These are phyloP conservation scores for Phytophthora podocarpi DNA, from an alignment of 352 stramenopile genomes.

Conservation along the genomic window DNA sequence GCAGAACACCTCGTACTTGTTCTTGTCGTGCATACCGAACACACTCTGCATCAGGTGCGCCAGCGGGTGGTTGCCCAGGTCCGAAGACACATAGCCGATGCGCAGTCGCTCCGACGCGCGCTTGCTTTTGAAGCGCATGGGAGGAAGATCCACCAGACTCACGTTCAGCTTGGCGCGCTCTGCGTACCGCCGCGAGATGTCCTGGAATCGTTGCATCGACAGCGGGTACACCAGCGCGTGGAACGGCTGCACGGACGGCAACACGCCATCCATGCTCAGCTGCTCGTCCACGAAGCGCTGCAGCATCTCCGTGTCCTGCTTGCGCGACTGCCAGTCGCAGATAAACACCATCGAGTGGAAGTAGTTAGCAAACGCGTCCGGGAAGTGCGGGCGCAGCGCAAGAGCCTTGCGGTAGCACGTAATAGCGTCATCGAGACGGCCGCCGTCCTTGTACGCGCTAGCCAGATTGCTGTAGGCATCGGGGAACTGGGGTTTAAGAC, in stretches of 20 bases:
- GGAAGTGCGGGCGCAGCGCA: conserved; percentile 88
- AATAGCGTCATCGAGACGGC: conserved; percentile 90
- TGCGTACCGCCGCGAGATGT: conserved; percentile 80
- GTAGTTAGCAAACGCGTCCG: conserved; percentile 93
- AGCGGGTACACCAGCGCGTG: conserved; percentile 93
- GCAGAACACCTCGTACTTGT: conserved; percentile 91
- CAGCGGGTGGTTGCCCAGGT: conserved; percentile 93
- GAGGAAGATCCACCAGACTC: conserved; percentile 80
- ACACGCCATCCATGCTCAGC: conserved; percentile 51
- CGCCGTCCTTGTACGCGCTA: conserved; percentile 92
- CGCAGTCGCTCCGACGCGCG: conserved; percentile 68
- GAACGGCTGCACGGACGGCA: conserved; percentile 93
- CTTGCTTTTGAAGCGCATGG: conserved; percentile 76
- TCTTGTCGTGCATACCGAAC: conserved; percentile 90
- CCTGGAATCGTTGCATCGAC: conserved; percentile 73
- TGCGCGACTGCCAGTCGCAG: conserved; percentile 91
- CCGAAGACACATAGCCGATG: conserved; percentile 90
- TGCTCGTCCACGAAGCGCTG: conserved; percentile 69
- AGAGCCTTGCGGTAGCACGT: conserved; percentile 94
- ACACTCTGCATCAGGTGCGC: conserved; percentile 92
- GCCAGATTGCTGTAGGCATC: conserved; percentile 94
- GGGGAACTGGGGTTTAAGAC: conserved; percentile 88
- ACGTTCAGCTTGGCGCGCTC: conserved; percentile 89
- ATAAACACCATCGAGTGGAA: conserved; percentile 93
- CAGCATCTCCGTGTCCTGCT: conserved; percentile 79